These are phyloP conservation scores for Gymnopilus junonius DNA, from an alignment of 768 basidiomycete species.

Conservation along the genomic window DNA sequence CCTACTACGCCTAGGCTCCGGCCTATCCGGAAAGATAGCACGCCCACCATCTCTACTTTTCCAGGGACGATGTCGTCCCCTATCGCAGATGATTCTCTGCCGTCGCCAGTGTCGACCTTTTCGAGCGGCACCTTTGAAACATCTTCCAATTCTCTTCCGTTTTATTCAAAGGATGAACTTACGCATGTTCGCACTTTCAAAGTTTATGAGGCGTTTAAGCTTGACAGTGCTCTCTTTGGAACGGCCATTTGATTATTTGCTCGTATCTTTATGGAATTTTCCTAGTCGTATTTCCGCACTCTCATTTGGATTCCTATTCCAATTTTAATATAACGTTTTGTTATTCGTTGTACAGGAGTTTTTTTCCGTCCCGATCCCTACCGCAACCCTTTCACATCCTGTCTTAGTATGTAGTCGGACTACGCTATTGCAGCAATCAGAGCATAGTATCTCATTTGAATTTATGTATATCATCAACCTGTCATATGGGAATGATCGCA, in stretches of 20 bases:
- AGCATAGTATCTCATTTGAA: too few species aligned
- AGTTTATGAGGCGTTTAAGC: slow-evolving; percentile 56
- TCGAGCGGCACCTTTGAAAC: background rate
- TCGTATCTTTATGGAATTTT: background rate
- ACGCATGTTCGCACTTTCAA: slow-evolving; percentile 57
- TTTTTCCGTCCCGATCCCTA: too few species aligned
- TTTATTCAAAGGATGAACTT: slow-evolving; percentile 40
- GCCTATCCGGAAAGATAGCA: background rate
- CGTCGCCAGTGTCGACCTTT: background rate
- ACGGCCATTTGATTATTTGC: slow-evolving; percentile 5
- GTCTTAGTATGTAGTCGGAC: too few species aligned
- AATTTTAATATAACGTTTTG: background rate
- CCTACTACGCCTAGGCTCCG: slow-evolving; percentile 8
- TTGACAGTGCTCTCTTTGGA: slow-evolving; percentile 28
- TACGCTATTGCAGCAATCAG: too few species aligned
- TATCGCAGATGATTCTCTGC: background rate
- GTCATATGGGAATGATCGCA: too few species aligned
- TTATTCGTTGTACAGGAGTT: too few species aligned
- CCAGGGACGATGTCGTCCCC: background rate
- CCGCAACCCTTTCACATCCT: too few species aligned
- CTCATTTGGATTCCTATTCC: background rate
- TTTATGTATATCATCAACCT: too few species aligned
- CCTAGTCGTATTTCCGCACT: background rate
- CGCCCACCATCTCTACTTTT: slow-evolving; percentile 6
- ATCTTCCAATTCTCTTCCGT: slow-evolving; percentile 20